phyloP scores from a whole-genome alignment of 2,329 filamentous ascomycete species.

The Lasiodiplodia sp. region DNA sequence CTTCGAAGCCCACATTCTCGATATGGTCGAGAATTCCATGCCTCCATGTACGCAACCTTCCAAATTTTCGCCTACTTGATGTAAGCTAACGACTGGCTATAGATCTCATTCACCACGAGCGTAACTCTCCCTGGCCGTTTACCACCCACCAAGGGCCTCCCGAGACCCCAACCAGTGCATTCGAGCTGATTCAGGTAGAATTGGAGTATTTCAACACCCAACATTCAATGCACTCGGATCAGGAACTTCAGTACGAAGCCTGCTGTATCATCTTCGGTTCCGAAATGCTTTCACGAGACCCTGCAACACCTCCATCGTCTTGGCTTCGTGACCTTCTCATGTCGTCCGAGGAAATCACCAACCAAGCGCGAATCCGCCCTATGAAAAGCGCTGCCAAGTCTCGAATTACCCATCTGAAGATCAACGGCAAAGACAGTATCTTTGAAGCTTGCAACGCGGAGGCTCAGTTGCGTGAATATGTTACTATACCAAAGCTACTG shows the following conservation, averaged over 20 bases:
- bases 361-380: conserved; percentile 37
- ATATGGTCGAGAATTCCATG: conserved; percentile 36
- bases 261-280: conserved; percentile 41
- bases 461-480: conserved; percentile 35
- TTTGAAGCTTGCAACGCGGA: conserved; percentile 40
- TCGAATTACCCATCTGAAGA: conserved; percentile 32
- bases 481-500: conserved; percentile 29
- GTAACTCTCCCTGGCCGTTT: background rate
- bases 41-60: conserved; percentile 39
- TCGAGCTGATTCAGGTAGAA: background rate
- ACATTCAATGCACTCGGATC: conserved; percentile 32
- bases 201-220: background rate
- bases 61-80: background rate
- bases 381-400: conserved; percentile 35
- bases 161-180: background rate
- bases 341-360: conserved; percentile 35
- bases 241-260: conserved; percentile 39
- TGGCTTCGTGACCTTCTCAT: conserved; percentile 40
- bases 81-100: background rate
- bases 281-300: conserved; percentile 31
- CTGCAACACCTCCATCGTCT: conserved; percentile 28
- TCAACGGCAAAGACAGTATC: conserved; percentile 33
- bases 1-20: conserved; percentile 33
- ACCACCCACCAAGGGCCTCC: conserved; percentile 16
- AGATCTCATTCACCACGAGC: background rate